Conservation (phyloP, 2,329 filamentous ascomycete genomes). For the Penicillium sp. region DNA sequence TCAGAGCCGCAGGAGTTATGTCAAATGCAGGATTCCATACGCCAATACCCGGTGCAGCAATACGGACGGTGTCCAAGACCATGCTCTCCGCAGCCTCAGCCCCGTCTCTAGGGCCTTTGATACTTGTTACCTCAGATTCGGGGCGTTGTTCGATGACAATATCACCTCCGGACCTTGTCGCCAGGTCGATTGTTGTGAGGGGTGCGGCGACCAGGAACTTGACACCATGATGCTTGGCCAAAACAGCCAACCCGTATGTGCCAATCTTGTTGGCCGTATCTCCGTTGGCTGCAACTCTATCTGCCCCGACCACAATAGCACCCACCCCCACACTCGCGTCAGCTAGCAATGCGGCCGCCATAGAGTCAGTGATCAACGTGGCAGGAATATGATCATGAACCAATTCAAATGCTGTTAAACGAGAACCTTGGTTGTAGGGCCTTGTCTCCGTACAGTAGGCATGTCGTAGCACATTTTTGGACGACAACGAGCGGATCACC, state of each 20-base stretch:
- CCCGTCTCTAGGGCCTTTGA: constrained; percentile 73
- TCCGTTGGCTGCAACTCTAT: constrained; percentile 92
- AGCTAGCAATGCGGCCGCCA: constrained; percentile 83
- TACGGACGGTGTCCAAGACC: constrained; percentile 66
- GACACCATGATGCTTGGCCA: constrained; percentile 82
- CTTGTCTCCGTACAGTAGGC: constrained; percentile 97
- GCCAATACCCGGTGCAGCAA: constrained; percentile 71
- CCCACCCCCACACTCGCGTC: constrained; percentile 64
- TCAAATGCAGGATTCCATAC: constrained; percentile 99
- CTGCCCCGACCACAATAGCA: constrained; percentile 90
- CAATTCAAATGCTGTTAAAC: constrained; percentile 94
- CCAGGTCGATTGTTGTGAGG: constrained; percentile 87
- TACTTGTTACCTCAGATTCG: constrained; percentile 76
- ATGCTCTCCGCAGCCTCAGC: constrained; percentile 50
- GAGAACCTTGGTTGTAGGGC: constrained; percentile 96
- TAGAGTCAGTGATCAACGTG: constrained; percentile 92
- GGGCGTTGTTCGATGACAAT: constrained; percentile 92
- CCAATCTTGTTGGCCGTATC: constrained; percentile 99
- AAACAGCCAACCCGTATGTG: constrained; percentile 88
- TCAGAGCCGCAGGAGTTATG: constrained; percentile 82
- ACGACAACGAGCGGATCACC: constrained; percentile 81
- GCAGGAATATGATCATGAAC: constrained; percentile 89
- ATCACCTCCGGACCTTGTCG: constrained; percentile 71
- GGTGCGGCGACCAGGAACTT: constrained; percentile 96
- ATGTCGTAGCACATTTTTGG: constrained; percentile 66